Evolutionary conservation across 768 basidiomycete species (phyloP).

Genomic region (Mycena leptocephala): DNA sequence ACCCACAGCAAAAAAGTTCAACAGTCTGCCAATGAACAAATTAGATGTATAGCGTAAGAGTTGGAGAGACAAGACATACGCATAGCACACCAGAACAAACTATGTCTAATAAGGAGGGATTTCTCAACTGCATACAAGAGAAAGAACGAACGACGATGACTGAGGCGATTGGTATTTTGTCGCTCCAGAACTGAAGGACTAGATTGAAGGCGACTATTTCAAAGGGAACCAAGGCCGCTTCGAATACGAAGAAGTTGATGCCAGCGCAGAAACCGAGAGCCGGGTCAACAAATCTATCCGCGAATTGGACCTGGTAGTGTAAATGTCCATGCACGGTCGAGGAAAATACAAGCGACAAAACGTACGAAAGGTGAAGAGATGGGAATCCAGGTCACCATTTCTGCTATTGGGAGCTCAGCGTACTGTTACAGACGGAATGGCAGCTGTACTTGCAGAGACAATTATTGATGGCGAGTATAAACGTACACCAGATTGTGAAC

Average conservation of each 20-base stretch:
- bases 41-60: neutral
- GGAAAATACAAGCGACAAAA: slow-evolving; percentile 6
- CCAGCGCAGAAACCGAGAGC: slow-evolving; percentile 71
- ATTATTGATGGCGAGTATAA: slow-evolving; percentile 66
- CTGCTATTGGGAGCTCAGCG: slow-evolving; percentile 61
- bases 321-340: neutral
- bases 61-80: slow-evolving; percentile 46
- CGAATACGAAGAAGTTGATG: slow-evolving; percentile 72
- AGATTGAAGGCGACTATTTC: slow-evolving; percentile 72
- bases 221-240: slow-evolving; percentile 61
- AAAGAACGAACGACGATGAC: slow-evolving; percentile 53
- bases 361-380: slow-evolving; percentile 83
- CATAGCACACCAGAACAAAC: slow-evolving; percentile 59
- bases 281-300: slow-evolving; percentile 71
- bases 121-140: neutral
- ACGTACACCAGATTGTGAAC: slow-evolving; percentile 65
- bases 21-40: slow-evolving; percentile 44
- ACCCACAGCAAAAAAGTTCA: slow-evolving; percentile 66
- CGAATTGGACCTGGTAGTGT: slow-evolving; percentile 66
- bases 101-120: neutral
- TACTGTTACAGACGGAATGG: slow-evolving; percentile 30
- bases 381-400: slow-evolving; percentile 89
- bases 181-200: slow-evolving; percentile 69
- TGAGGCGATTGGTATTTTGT: slow-evolving; percentile 62
- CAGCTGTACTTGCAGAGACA: slow-evolving; percentile 55